Conservation (phyloP, 495 filamentous ascomycete species). For the Parmelia sp. region DNA sequence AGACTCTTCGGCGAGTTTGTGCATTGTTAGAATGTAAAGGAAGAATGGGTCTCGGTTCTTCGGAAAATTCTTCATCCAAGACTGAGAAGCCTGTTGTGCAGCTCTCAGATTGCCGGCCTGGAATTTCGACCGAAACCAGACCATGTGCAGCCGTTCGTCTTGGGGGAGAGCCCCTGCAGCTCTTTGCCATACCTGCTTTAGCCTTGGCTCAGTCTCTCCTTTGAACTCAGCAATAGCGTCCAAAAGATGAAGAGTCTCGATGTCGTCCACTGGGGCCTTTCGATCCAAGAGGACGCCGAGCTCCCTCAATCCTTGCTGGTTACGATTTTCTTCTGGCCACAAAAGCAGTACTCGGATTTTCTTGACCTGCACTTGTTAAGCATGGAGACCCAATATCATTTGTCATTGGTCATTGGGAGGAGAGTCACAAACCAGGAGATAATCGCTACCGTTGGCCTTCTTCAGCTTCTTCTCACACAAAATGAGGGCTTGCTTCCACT, state of each 20-base stretch:
- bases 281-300: conserved; percentile 41
- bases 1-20: conserved; percentile 36
- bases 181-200: conserved; percentile 46
- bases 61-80: conserved; percentile 51
- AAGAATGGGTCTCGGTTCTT: conserved; percentile 52
- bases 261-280: conserved; percentile 44
- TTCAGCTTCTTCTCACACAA: conserved; percentile 55
- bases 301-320: conserved; percentile 42
- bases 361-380: conserved; percentile 36
- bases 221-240: conserved; percentile 40
- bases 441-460: conserved; percentile 47
- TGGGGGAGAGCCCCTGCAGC: conserved; percentile 47
- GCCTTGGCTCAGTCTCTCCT: conserved; percentile 31
- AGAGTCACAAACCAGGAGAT: conserved; percentile 16
- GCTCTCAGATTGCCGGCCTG: conserved; percentile 47
- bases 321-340: conserved; percentile 40
- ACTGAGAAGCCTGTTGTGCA: conserved; percentile 42
- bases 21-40: conserved; percentile 50
- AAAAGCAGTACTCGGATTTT: conserved; percentile 47
- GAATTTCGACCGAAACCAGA: conserved; percentile 49
- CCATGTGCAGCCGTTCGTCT: conserved; percentile 45
- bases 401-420: neutral
- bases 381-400: neutral
- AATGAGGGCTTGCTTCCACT: conserved; percentile 54
- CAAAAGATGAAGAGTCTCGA: conserved; percentile 41